Evolutionary conservation across 1,284 basidiomycete species (phyloP).

Genomic region (Apiotrichum siamense): DNA sequence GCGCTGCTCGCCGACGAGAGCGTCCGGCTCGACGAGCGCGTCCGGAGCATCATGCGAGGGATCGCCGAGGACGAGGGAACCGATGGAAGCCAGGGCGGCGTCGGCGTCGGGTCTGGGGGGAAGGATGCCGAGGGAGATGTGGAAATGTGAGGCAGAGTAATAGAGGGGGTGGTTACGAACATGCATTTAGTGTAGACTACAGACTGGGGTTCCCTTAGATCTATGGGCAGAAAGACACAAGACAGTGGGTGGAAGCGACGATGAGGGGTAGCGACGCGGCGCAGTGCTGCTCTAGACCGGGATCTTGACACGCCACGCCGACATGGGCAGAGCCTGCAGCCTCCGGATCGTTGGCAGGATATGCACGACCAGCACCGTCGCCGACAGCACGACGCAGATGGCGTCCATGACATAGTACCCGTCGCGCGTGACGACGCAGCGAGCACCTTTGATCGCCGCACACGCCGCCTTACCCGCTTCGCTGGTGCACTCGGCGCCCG

Average conservation of each 20-base stretch:
- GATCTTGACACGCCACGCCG: slow-evolving; percentile 46
- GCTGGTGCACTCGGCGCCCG: slow-evolving; percentile 78
- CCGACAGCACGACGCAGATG: slow-evolving; percentile 70
- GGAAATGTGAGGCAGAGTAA: slow-evolving; percentile 6
- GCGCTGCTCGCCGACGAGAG: slow-evolving; percentile 22
- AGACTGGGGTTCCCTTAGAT: neutral
- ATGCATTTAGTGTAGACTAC: slow-evolving; percentile 2
- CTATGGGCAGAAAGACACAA: neutral
- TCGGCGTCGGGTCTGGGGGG: too few species aligned
- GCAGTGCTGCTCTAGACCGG: slow-evolving; percentile 18
- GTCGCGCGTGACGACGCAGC: slow-evolving; percentile 76
- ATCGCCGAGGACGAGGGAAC: slow-evolving; percentile 17
- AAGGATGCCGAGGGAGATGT: slow-evolving; percentile 15
- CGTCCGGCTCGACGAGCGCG: slow-evolving; percentile 28
- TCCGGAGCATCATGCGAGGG: slow-evolving; percentile 29
- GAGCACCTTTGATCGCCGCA: slow-evolving; percentile 64
- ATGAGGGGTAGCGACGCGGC: neutral
- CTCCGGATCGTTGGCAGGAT: slow-evolving; percentile 77
- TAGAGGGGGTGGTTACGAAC: neutral
- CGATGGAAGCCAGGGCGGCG: neutral
- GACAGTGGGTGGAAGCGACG: neutral
- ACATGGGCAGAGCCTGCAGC: slow-evolving; percentile 57
- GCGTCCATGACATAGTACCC: slow-evolving; percentile 86
- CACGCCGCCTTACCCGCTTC: slow-evolving; percentile 81
- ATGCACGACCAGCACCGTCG: slow-evolving; percentile 64